Conservation (phyloP, 306 rosid species). For the Ammopiptanthus mongolicus region DNA sequence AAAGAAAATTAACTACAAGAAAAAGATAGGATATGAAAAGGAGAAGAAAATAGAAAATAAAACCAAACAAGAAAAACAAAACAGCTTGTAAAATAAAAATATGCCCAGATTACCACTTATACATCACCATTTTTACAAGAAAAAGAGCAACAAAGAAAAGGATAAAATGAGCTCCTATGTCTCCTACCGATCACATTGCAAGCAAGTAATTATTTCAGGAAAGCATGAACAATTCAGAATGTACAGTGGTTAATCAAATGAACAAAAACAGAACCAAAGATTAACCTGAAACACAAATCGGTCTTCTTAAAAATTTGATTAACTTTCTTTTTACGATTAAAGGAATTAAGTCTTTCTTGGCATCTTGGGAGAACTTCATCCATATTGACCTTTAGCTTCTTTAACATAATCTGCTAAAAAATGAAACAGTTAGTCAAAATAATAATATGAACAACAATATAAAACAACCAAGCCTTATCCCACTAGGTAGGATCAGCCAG, state of each 20-base stretch:
- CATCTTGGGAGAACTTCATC: slow-evolving; percentile 56
- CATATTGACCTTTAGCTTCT: slow-evolving; percentile 44
- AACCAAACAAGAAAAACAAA: neutral
- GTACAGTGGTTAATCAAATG: neutral
- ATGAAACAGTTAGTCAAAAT: slow-evolving; percentile 6
- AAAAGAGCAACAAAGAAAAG: neutral
- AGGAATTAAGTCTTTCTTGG: slow-evolving; percentile 45
- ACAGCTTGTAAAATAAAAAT: neutral
- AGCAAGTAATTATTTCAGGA: neutral
- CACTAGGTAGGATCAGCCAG: neutral
- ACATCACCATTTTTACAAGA: neutral
- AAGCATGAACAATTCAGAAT: slow-evolving; percentile 13
- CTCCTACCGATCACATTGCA: neutral
- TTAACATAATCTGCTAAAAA: slow-evolving; percentile 53
- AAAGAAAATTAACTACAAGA: neutral
- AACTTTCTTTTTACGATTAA: slow-evolving; percentile 52
- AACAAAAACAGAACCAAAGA: neutral
- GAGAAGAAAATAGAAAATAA: neutral
- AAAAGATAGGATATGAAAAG: neutral
- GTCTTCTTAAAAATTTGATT: slow-evolving; percentile 35
- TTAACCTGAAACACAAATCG: slow-evolving; percentile 54
- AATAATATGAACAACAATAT: neutral
- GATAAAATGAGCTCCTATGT: neutral
- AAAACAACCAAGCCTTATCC: neutral
- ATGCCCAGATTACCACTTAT: neutral